Evolutionary conservation across 257 asterid species (phyloP), one percentile per base, ranked within the genome.

Genomic region (Ligustrum vulgare): DNA sequence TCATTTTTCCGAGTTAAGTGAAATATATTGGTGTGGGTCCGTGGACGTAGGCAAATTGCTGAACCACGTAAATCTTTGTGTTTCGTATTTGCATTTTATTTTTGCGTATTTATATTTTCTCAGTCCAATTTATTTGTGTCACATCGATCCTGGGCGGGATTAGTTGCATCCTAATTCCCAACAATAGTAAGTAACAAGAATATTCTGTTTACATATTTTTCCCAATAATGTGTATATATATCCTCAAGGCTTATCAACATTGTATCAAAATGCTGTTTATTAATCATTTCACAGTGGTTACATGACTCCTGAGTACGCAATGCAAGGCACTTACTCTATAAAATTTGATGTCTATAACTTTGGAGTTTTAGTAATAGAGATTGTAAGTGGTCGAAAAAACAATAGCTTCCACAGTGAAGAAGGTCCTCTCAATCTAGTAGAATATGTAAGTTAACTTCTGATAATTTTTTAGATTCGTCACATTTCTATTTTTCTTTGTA

Each of bases 251-350:
- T 41, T 12, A 16, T 4, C 49, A 16, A 41, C 20, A 66, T 16
- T 37, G 2, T 15, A 0, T 23, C 8, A 6, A 60, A 41, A 11
- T 22, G 35, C 23, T 64, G n/a, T n/a, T n/a, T n/a, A n/a, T 34
- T 22, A 5, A 34, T 25, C 32, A 3, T 66, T 8, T 31, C 11
- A 32, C 67, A 90, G 93, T 67, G 91, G 93, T 36, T 90, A 87
- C 81, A 90, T 90, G 91, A 87, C 96, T 20, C 94, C 91, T 0
- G 88, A 91, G 82, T 87, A 87, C 25, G 91, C 89, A 0, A 86
- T 86, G 89, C 87, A 89, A 35, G 97, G 97, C 2, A 82, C 82
- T 8, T 89, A 88, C 76, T 91, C 91, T 0, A 82, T 77, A 5
- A 89, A 88, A 78, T 91, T 92, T 2, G 93, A 89, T 39, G 87